Base-by-base conservation (phyloP, 2,329 filamentous ascomycete species). In the Drechslera avenae region DNA sequence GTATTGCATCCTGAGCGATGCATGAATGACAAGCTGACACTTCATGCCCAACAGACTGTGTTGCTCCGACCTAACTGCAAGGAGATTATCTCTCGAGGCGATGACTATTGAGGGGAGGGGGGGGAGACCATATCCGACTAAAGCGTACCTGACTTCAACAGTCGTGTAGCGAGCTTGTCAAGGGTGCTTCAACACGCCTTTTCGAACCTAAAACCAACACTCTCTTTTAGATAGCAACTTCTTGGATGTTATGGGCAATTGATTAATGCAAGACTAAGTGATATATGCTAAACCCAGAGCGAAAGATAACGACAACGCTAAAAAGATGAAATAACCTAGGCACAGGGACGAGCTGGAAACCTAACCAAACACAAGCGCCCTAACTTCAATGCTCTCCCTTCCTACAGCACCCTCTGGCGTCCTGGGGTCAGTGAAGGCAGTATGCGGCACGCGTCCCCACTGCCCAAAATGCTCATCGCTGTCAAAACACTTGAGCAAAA, bases 331-430 rank as follows among this genome's bases (percentile, higher is more conserved):
- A 30, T n/a, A 30, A 6, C 9, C 3, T 9, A 28, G 12, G 14
- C 32, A 21, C 26, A 30, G 8, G 10, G 1, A 12, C 1, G 1
- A 21, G 9, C 10, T 18, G 16, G 16, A 31, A 9, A 4, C 30
- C 46, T 50, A 71, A 9, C 88, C 89, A 79, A 96, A 96, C 0
- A 96, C 88, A 72, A 96, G 78, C 30, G 89, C 86, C 62, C 92
- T 82, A 13, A 96, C 89, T 74, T 97, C 92, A 69, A 97, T 96
- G 69, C 91, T 96, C 78, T 96, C 89, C 59, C 91, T 81, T 0
- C 83, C 83, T 57, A 86, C 84, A 4, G 88, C 90, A 37, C 86
- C 88, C 14, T 80, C 75, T 2, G 85, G 83, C 1, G 88, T 90
- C 52, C 86, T 78, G 2, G 89, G 87, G 69, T 96, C 88, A 32